Conservation (phyloP, 139 green algal genomes). For the Coccomyxa sp. region DNA sequence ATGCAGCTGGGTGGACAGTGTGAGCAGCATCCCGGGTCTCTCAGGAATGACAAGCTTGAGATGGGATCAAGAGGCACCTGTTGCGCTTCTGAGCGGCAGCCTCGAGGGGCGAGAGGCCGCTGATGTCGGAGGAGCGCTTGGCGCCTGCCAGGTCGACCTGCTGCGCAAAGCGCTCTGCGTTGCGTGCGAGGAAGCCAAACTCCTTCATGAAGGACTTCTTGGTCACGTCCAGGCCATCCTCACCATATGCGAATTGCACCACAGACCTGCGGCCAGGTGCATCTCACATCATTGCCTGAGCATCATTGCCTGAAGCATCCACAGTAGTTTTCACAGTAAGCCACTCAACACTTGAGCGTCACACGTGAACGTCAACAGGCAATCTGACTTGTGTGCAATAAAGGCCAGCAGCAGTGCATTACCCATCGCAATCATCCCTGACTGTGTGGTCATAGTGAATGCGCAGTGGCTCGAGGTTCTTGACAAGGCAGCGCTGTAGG, state of each 20-base stretch:
- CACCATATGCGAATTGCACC: slow-evolving; percentile 90
- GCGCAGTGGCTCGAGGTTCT: slow-evolving; percentile 91
- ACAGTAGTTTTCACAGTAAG: too few relatives aligned
- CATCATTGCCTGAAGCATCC: too few relatives aligned
- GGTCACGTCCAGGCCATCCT: slow-evolving; percentile 88
- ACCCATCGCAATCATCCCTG: slow-evolving; percentile 81
- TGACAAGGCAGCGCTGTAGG: slow-evolving; percentile 86
- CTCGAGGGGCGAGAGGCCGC: not conserved
- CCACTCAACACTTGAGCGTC: too few relatives aligned
- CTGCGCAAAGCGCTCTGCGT: slow-evolving; percentile 54
- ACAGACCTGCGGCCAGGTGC: slow-evolving; percentile 22
- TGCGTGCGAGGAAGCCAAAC: slow-evolving; percentile 81
- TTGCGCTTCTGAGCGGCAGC: not conserved
- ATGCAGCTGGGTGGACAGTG: too few relatives aligned
- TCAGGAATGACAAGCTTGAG: not conserved
- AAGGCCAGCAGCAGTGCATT: too few relatives aligned
- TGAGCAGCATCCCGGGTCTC: too few relatives aligned
- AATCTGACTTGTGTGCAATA: too few relatives aligned
- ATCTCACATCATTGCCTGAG: too few relatives aligned
- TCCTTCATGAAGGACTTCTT: slow-evolving; percentile 59
- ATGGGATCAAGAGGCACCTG: not conserved
- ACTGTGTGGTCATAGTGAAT: slow-evolving; percentile 90
- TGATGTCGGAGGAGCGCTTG: not conserved
- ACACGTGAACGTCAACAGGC: too few relatives aligned
- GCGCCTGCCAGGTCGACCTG: slow-evolving; percentile 18